Conservation (phyloP, 2,329 filamentous ascomycete genomes). For the Hortaea sp. region DNA sequence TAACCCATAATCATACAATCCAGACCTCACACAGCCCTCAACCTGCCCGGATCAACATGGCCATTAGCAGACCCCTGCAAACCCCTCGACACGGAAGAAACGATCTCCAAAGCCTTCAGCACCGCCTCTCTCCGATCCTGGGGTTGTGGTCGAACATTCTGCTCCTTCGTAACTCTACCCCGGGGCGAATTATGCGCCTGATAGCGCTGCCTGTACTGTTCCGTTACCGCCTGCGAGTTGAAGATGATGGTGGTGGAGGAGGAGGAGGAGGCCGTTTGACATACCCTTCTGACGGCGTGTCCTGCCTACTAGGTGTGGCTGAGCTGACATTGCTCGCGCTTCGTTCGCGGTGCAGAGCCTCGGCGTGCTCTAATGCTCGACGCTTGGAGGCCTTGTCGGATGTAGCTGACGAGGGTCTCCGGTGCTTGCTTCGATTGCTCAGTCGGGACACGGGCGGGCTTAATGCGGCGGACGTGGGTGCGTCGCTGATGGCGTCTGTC, state of each 20-base stretch:
- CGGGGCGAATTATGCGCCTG: too few relatives aligned
- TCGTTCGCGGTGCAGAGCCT: conserved; percentile 16
- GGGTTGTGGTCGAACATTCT: background rate
- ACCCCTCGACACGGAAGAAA: conserved; percentile 6
- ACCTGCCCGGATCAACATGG: too few relatives aligned
- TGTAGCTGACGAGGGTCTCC: background rate
- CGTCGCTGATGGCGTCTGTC: conserved; percentile 7
- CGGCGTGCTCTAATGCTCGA: conserved; percentile 21
- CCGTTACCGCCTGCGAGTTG: background rate
- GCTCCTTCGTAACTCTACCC: background rate
- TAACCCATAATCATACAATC: too few relatives aligned
- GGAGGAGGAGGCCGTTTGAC: conserved; percentile 8
- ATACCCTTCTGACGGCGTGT: conserved; percentile 21
- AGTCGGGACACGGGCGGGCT: conserved; percentile 16
- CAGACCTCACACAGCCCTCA: too few relatives aligned
- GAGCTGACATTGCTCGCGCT: conserved; percentile 10
- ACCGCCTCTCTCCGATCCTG: conserved; percentile 9
- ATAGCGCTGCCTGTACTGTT: background rate
- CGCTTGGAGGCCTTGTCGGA: conserved; percentile 26
- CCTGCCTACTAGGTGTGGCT: conserved; percentile 16
- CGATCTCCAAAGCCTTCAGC: conserved; percentile 7
- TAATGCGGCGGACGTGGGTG: conserved; percentile 5
- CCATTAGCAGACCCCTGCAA: background rate
- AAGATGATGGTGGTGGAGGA: too few relatives aligned
- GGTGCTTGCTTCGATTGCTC: conserved; percentile 15